These are phyloP conservation scores for Wickerhamiella sorbophila DNA, from an alignment of 805 yeast genomes.

Conservation along the genomic window DNA sequence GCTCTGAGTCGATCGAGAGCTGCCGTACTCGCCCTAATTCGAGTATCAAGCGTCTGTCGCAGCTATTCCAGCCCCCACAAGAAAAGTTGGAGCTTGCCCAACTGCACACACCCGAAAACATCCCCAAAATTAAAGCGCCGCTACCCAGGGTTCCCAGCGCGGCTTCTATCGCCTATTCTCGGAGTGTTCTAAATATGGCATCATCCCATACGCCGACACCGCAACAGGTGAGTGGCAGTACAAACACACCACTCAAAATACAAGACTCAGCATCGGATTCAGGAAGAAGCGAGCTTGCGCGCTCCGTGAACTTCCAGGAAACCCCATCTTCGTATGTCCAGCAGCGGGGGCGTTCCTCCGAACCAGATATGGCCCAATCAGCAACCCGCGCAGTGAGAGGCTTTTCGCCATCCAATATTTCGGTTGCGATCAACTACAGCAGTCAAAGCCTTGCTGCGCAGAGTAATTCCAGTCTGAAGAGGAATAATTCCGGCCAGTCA, in stretches of 20 bases:
- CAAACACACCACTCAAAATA: too few relatives aligned
- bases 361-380: neutral
- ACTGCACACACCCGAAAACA: neutral
- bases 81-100: neutral
- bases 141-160: neutral
- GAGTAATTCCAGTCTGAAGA: constrained; percentile 9
- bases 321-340: neutral
- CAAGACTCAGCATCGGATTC: too few relatives aligned
- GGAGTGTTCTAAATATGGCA: neutral
- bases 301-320: neutral
- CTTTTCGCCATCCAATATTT: constrained; percentile 26
- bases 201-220: neutral
- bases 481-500: too few relatives aligned
- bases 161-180: neutral
- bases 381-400: constrained; percentile 22
- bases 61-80: neutral
- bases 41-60: neutral
- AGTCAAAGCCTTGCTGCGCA: neutral
- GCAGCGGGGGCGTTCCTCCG: neutral
- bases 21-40: neutral
- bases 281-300: too few relatives aligned
- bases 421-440: constrained; percentile 20
- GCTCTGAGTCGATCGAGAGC: constrained; percentile 1
- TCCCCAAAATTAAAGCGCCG: too few relatives aligned
- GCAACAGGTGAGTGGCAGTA: neutral